phyloP scores from a whole-genome alignment of 208 protist genomes.

The Naegleria gruberi region DNA sequence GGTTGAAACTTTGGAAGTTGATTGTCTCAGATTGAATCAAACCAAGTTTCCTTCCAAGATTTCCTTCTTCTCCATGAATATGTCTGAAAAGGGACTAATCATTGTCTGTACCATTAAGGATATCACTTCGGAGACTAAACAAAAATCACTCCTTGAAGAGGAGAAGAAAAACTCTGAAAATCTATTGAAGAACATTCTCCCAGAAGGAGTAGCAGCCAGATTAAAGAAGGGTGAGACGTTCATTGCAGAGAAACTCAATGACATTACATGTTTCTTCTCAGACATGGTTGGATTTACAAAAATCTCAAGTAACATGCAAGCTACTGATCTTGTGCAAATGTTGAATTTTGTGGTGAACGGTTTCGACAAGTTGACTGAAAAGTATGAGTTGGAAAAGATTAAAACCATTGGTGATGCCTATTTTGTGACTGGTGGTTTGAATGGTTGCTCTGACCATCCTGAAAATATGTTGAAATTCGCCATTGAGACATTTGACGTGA shows the following conservation, averaged over 20 bases:
- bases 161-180: conserved; percentile 23
- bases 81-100: neutral
- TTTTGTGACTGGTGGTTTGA: neutral
- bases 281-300: conserved; percentile 30
- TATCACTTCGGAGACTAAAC: neutral
- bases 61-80: neutral
- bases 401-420: conserved; percentile 29
- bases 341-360: neutral
- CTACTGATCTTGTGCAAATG: neutral
- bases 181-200: conserved; percentile 28
- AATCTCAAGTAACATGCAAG: neutral
- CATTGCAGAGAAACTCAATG: conserved; percentile 23
- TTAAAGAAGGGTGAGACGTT: conserved; percentile 22
- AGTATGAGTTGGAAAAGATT: conserved; percentile 22
- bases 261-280: conserved; percentile 16
- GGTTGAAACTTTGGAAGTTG: neutral
- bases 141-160: neutral
- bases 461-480: too few species aligned
- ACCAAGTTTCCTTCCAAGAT: neutral
- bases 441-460: neutral
- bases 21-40: neutral
- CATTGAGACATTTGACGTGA: too few species aligned
- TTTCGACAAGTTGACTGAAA: neutral
- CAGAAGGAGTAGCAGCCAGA: neutral
- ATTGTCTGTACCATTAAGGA: neutral